Evolutionary conservation across 2,329 filamentous ascomycete genomes (phyloP).

Genomic region (Dothideomycetidae sp.): DNA sequence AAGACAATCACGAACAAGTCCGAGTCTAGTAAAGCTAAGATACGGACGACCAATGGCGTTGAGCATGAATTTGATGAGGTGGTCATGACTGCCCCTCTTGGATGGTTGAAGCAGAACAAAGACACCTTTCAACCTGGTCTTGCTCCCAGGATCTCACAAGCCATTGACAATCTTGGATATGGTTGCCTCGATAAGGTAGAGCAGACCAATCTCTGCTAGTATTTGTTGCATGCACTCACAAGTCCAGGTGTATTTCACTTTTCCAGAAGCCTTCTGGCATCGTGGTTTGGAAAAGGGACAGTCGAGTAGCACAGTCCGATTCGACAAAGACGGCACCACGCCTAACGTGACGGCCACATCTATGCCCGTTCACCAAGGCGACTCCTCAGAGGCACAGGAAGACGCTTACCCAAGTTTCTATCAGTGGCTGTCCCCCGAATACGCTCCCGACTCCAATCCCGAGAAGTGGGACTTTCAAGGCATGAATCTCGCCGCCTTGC

Average conservation of each 20-base stretch:
- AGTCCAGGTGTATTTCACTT: conserved; percentile 38
- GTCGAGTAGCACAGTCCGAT: conserved; percentile 17
- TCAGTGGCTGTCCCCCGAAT: conserved; percentile 59
- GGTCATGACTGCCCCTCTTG: conserved; percentile 38
- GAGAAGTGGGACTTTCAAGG: conserved; percentile 47
- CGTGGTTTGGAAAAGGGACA: background rate
- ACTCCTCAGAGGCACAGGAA: conserved; percentile 15
- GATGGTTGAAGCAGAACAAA: conserved; percentile 38
- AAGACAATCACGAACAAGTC: conserved; percentile 36
- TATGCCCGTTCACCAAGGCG: conserved; percentile 22
- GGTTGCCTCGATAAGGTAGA: conserved; percentile 13
- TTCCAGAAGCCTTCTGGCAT: conserved; percentile 62
- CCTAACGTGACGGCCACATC: conserved; percentile 27
- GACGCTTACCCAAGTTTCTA: conserved; percentile 50
- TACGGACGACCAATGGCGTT: conserved; percentile 26
- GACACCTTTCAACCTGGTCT: conserved; percentile 32
- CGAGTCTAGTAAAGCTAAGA: conserved; percentile 43
- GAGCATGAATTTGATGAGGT: conserved; percentile 35
- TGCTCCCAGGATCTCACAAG: conserved; percentile 27
- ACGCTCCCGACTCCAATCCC: conserved; percentile 48
- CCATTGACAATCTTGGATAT: conserved; percentile 27
- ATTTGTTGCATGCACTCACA: too few species aligned
- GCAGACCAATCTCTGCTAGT: too few species aligned
- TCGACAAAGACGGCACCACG: conserved; percentile 10
- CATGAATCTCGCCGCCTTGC: conserved; percentile 60